Evolutionary conservation across 2,329 filamentous ascomycete species (phyloP), one percentile per base, ranked within the genome.

Genomic region (Penicillium polonicum): DNA sequence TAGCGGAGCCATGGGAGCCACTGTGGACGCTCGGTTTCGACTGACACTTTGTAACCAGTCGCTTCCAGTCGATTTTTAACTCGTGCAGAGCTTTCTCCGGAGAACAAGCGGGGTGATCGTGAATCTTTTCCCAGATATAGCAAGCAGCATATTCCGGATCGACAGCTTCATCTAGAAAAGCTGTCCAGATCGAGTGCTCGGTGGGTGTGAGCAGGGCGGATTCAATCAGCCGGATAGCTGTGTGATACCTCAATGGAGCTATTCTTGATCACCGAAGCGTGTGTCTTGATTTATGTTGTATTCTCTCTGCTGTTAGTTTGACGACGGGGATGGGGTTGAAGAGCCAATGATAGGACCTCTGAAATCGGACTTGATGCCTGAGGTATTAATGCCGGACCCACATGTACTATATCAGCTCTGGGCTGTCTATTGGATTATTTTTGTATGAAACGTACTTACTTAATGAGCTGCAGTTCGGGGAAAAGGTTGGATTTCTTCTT

Each of bases 401-500:
- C 23, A 23, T 23, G 23, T 23, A 23, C 23, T 23, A 23, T 27
- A 27, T 27, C 25, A 23, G 23, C 4, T 23, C 23, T 23, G 23
- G 23, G 23, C 23, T 4, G 23, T 5, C 23, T 23, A 23, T 23
- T 23, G 1, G 23, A 23, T 23, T 23, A 1, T 23, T 4, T 23
- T 23, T 23, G 23, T 23, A 23, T 23, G 23, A 23, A 23, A 23
- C 25, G 25, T 25, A 25, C 7, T 8, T 25, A n/a, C n/a, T 43
- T 5, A 25, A 25, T 17, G 7, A 2, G 9, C 23, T 23, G 13
- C 7, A 42, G 13, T 25, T 19, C 38, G 83, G 4, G 79, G 79
- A 0, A 76, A 75, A 63, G 79, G 79, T 83, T 63, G 17, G 44
- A 17, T 9, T 23, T 33, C n/a, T 1, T 48, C 13, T 48, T 48